Conservation (phyloP, 768 basidiomycete species). For the Podaxis sp. region DNA sequence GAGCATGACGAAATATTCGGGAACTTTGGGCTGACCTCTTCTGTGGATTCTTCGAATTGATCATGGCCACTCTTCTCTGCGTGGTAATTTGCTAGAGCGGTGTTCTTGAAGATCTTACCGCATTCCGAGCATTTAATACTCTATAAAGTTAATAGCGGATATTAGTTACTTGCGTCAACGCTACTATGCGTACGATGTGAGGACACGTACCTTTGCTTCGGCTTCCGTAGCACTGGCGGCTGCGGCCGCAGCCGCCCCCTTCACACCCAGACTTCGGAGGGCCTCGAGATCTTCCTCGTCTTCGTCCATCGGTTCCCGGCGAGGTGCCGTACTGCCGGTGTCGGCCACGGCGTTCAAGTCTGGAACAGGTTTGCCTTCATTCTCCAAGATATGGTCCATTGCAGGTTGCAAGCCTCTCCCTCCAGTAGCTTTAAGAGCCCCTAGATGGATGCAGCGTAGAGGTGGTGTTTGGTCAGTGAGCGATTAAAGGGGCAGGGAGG, state of each 20-base stretch:
- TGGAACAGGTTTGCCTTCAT: slow-evolving; percentile 76
- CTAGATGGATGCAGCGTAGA: slow-evolving; percentile 35
- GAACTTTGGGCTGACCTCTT: slow-evolving; percentile 59
- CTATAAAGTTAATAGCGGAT: slow-evolving; percentile 31
- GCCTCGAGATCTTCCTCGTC: slow-evolving; percentile 76
- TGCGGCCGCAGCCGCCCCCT: slow-evolving; percentile 20
- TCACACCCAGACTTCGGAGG: slow-evolving; percentile 47
- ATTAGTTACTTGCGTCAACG: background rate
- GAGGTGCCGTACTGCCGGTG: slow-evolving; percentile 25
- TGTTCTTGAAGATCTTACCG: slow-evolving; percentile 83
- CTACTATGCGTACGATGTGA: background rate
- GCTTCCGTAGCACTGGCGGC: slow-evolving; percentile 34
- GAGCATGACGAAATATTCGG: background rate
- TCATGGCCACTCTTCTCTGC: slow-evolving; percentile 95
- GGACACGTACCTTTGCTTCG: slow-evolving; percentile 62
- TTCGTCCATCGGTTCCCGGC: slow-evolving; percentile 44
- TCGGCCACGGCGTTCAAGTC: slow-evolving; percentile 48
- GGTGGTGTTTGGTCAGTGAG: slow-evolving; percentile 9
- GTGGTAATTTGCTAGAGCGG: slow-evolving; percentile 87
- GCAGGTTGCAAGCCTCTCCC: slow-evolving; percentile 86
- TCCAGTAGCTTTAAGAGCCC: slow-evolving; percentile 86
- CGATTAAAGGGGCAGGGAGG: slow-evolving; percentile 16
- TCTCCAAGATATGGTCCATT: slow-evolving; percentile 86
- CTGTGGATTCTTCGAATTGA: slow-evolving; percentile 93
- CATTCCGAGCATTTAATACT: slow-evolving; percentile 86